Conservation (phyloP, 2,329 filamentous ascomycete species). For the Corniculantispora saksenae region DNA sequence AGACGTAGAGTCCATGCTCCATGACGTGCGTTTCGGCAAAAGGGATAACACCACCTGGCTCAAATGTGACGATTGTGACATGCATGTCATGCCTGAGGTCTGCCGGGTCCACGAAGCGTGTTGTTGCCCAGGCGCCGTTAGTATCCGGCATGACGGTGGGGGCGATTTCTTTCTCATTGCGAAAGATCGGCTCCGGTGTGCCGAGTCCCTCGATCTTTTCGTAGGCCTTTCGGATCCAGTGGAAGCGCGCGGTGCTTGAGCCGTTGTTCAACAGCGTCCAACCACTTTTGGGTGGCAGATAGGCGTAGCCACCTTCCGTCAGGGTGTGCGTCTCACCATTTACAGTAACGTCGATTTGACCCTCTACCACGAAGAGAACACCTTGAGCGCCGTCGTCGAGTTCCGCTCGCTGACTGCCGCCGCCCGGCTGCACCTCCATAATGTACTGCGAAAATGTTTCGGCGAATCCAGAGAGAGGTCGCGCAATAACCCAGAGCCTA, state of each 20-base stretch:
- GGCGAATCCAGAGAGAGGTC: slow-evolving; percentile 14
- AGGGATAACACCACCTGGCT: slow-evolving; percentile 16
- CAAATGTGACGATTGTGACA: slow-evolving; percentile 15
- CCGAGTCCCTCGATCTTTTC: slow-evolving; percentile 5
- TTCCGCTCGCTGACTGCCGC: slow-evolving; percentile 19
- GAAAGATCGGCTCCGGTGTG: slow-evolving; percentile 9
- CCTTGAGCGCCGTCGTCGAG: slow-evolving; percentile 11
- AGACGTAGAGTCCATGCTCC: slow-evolving; percentile 17
- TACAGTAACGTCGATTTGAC: slow-evolving; percentile 10
- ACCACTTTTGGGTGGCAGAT: slow-evolving; percentile 13
- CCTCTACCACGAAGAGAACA: slow-evolving; percentile 16
- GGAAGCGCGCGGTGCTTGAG: slow-evolving; percentile 8
- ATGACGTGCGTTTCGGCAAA: slow-evolving; percentile 19
- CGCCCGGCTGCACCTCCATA: slow-evolving; percentile 16
- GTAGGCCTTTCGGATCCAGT: slow-evolving; percentile 15
- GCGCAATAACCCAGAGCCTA: slow-evolving; percentile 16
- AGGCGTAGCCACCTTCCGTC: slow-evolving; percentile 10
- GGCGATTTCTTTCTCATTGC: slow-evolving; percentile 6
- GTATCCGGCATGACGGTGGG: slow-evolving; percentile 16
- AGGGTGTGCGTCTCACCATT: slow-evolving; percentile 1
- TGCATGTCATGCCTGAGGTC: slow-evolving; percentile 17
- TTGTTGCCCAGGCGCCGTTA: slow-evolving; percentile 15
- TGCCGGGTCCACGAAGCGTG: slow-evolving; percentile 12
- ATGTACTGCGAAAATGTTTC: slow-evolving; percentile 18
- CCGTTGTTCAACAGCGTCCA: slow-evolving; percentile 16